phyloP scores from a whole-genome alignment of 75 land plant species.

The Picea sitchensis region DNA sequence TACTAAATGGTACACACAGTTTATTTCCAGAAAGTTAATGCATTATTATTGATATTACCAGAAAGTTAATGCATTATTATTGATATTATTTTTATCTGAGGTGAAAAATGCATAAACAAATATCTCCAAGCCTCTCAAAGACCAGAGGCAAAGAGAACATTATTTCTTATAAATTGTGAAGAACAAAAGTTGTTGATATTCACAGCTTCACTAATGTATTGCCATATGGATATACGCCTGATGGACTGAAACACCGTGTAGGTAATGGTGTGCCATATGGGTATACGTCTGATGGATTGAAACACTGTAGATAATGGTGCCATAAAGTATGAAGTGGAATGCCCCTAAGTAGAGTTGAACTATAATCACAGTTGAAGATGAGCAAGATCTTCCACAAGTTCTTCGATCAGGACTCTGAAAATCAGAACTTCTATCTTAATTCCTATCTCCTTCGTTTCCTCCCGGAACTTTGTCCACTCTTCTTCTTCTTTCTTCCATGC shows the following conservation, averaged over 20 bases:
- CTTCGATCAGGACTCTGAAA: conserved; percentile 6
- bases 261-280: too few species aligned
- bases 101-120: not conserved
- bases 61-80: too few species aligned
- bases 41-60: too few species aligned
- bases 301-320: too few species aligned
- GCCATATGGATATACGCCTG: too few species aligned
- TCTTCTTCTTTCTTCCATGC: conserved; percentile 12
- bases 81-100: not conserved
- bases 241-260: too few species aligned
- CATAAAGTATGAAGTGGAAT: too few species aligned
- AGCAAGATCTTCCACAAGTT: conserved; percentile 10
- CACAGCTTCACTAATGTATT: not conserved
- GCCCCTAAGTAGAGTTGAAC: not conserved
- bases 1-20: not conserved
- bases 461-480: conserved; percentile 3
- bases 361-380: not conserved
- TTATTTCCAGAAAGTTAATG: too few species aligned
- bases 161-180: not conserved
- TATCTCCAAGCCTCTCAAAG: not conserved
- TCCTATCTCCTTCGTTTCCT: conserved; percentile 4
- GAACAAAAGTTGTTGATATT: not conserved
- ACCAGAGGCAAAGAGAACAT: not conserved
- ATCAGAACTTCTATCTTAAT: conserved; percentile 2
- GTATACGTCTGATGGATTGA: too few species aligned